Evolutionary conservation across 2,329 filamentous ascomycete species (phyloP).

Genomic region (Diaporthe sp.): DNA sequence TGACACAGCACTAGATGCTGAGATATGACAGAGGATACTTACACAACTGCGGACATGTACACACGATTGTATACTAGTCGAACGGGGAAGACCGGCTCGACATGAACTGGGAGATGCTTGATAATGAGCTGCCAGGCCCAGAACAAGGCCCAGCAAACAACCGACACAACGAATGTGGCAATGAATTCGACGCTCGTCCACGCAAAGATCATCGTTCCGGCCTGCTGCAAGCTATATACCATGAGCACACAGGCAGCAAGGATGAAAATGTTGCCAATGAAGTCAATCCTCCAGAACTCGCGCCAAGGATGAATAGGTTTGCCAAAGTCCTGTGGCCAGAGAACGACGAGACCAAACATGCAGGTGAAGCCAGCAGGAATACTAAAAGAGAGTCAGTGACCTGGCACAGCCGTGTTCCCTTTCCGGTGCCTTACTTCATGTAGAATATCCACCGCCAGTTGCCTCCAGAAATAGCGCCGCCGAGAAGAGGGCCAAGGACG

Average conservation of each 20-base stretch:
- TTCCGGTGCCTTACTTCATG: conserved; percentile 64
- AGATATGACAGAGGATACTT: conserved; percentile 44
- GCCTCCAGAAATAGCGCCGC: conserved; percentile 67
- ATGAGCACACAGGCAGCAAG: conserved; percentile 66
- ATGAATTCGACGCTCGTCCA: conserved; percentile 69
- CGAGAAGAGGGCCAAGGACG: conserved; percentile 70
- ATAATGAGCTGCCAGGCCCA: conserved; percentile 65
- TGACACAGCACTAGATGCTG: not conserved
- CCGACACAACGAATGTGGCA: conserved; percentile 61
- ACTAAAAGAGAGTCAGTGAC: conserved; percentile 39
- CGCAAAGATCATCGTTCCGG: conserved; percentile 62
- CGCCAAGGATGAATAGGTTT: conserved; percentile 55
- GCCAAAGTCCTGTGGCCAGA: conserved; percentile 58
- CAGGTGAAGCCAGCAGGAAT: conserved; percentile 35
- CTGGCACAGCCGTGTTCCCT: not conserved
- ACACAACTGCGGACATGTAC: conserved; percentile 66
- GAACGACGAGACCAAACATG: conserved; percentile 58
- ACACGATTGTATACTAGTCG: conserved; percentile 62
- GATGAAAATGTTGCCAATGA: conserved; percentile 64
- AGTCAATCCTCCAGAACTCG: conserved; percentile 64
- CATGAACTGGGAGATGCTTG: conserved; percentile 52
- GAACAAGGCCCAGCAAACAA: conserved; percentile 63
- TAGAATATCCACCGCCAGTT: conserved; percentile 73
- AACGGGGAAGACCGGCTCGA: conserved; percentile 70
- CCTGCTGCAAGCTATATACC: conserved; percentile 70